These are phyloP conservation scores for Boletus patriciae DNA, from an alignment of 768 basidiomycete genomes.

Conservation along the genomic window DNA sequence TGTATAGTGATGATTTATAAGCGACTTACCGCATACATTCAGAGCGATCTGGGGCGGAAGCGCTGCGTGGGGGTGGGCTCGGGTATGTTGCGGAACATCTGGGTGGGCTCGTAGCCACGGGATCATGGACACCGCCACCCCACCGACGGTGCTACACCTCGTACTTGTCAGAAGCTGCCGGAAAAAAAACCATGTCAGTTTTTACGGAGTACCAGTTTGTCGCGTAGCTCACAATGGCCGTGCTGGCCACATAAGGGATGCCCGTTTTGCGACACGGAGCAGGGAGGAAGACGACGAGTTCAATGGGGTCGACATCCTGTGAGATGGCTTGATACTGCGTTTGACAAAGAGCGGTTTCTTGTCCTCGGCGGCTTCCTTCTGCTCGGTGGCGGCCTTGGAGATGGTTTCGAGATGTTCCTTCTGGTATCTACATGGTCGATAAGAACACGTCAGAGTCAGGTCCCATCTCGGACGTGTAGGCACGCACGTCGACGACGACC, in stretches of 20 bases:
- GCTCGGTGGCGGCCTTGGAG: conserved; percentile 76
- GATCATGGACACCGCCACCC: conserved; percentile 96
- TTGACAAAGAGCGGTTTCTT: conserved; percentile 97
- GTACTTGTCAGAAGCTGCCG: conserved; percentile 81
- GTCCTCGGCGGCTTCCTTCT: conserved; percentile 72
- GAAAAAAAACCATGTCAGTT: conserved; percentile 1
- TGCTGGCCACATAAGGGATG: conserved; percentile 96
- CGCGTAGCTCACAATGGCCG: conserved; percentile 72
- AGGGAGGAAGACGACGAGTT: conserved; percentile 97
- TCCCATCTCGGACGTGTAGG: no score
- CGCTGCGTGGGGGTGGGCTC: no score
- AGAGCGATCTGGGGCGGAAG: no score
- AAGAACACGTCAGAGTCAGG: neutral
- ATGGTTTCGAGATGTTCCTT: conserved; percentile 83
- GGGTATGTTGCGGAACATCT: conserved; percentile 93
- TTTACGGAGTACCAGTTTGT: neutral
- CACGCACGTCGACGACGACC: no score
- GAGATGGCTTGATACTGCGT: conserved; percentile 97
- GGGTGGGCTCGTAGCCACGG: conserved; percentile 93
- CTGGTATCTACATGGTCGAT: conserved; percentile 56
- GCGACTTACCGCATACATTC: no score
- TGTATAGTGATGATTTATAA: no score
- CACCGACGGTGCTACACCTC: conserved; percentile 89
- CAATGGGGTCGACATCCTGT: conserved; percentile 98
- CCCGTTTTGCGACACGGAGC: conserved; percentile 99